These are phyloP conservation scores for Podila clonocystis DNA, from an alignment of 192 early-diverging fungal genomes.

Conservation along the genomic window DNA sequence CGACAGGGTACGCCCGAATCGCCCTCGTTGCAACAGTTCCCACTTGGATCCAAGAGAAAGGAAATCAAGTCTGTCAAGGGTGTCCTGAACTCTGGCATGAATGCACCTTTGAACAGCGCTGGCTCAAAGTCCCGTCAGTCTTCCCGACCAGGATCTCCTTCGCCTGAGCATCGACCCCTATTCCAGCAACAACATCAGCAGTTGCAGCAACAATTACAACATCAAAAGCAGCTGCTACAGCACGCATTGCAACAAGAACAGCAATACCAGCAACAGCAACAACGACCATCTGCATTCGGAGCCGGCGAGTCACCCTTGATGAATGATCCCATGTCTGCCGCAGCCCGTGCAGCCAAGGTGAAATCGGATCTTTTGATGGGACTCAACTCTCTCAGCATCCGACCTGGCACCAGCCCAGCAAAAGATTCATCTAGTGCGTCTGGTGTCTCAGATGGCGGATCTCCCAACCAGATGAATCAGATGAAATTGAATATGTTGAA, in stretches of 20 bases:
- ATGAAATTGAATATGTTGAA: constrained; percentile 12
- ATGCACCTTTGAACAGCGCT: constrained; percentile 29
- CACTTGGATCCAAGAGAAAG: constrained; percentile 44
- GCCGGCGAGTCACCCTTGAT: constrained; percentile 22
- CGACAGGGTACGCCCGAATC: constrained; percentile 23
- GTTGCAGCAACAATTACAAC: not conserved
- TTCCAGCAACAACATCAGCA: constrained; percentile 19
- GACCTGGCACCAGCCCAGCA: constrained; percentile 9
- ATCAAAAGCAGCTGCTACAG: not conserved
- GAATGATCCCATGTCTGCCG: constrained; percentile 18
- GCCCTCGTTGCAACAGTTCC: constrained; percentile 37
- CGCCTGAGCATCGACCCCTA: constrained; percentile 22
- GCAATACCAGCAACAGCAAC: not conserved
- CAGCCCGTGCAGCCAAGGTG: constrained; percentile 44
- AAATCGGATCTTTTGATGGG: constrained; percentile 51
- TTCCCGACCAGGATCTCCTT: constrained; percentile 42
- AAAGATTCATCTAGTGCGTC: constrained; percentile 8
- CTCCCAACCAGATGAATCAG: not conserved
- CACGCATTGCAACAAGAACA: not conserved
- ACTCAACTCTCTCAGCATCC: constrained; percentile 29
- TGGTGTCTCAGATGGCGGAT: not conserved
- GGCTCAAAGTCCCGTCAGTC: constrained; percentile 43
- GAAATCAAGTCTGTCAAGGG: constrained; percentile 52
- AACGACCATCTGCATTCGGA: constrained; percentile 12
- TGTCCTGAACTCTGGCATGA: constrained; percentile 49